A percentile compares a stretch with the other conserved stretches of the same genome.
These are phyloP conservation scores for Colletotrichum australisinense DNA, from an alignment of 2,329 filamentous ascomycete genomes.

Conservation along the genomic window DNA sequence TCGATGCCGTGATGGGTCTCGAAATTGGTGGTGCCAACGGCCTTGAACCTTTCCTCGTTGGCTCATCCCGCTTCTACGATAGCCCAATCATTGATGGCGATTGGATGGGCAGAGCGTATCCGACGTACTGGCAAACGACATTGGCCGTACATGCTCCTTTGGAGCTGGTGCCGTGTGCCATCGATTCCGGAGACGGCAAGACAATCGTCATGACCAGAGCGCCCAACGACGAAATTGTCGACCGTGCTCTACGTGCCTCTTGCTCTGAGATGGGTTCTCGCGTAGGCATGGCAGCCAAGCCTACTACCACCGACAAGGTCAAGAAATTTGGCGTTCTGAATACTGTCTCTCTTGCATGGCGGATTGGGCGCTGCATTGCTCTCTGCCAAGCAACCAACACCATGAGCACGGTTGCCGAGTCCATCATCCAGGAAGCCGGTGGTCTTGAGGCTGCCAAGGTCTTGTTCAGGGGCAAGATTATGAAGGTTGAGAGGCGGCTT, in stretches of 20 bases:
- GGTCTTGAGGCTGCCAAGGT: constrained; percentile 64
- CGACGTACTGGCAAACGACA: constrained; percentile 66
- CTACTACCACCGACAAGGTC: constrained; percentile 25
- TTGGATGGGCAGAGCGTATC: constrained; percentile 68
- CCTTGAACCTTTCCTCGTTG: constrained; percentile 67
- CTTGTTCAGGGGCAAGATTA: constrained; percentile 73
- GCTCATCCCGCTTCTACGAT: constrained; percentile 63
- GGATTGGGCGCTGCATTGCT: constrained; percentile 23
- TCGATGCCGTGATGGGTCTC: constrained; percentile 55
- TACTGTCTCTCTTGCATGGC: constrained; percentile 32
- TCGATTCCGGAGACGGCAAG: constrained; percentile 57
- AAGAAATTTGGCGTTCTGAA: constrained; percentile 39
- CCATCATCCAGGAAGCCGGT: constrained; percentile 68
- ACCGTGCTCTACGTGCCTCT: constrained; percentile 50
- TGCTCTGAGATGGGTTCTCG: constrained; percentile 50
- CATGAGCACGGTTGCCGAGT: constrained; percentile 65
- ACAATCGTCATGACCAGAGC: constrained; percentile 55
- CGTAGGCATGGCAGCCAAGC: constrained; percentile 32
- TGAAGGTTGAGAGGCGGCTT: constrained; percentile 59
- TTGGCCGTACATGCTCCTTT: constrained; percentile 53
- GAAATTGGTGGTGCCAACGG: constrained; percentile 76
- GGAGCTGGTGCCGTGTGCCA: constrained; percentile 55
- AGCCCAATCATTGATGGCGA: constrained; percentile 64
- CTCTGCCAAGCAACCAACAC: constrained; percentile 49
- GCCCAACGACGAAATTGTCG: constrained; percentile 44